Evolutionary conservation across 2,329 filamentous ascomycete genomes (phyloP).

Genomic region (Ramularia collo-cygni): DNA sequence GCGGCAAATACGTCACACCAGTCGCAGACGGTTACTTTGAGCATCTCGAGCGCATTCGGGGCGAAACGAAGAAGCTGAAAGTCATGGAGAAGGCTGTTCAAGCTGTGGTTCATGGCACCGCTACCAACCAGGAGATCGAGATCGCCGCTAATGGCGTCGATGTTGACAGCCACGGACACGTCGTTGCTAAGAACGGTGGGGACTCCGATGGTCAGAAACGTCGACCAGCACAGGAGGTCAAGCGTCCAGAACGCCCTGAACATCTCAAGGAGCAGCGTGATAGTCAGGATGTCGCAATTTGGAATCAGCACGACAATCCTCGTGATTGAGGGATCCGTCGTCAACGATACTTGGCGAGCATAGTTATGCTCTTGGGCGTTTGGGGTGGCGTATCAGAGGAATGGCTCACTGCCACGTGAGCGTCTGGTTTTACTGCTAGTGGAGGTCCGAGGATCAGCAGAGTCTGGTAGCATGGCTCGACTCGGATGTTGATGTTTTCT

Average conservation of each 20-base stretch:
- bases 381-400: too few relatives aligned
- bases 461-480: too few relatives aligned
- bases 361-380: too few relatives aligned
- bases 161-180: constrained; percentile 49
- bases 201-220: constrained; percentile 18
- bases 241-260: not conserved
- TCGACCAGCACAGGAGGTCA: not conserved
- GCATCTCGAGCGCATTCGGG: constrained; percentile 65
- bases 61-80: constrained; percentile 62
- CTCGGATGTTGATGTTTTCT: too few relatives aligned
- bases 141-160: constrained; percentile 57
- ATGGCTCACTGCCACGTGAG: too few relatives aligned
- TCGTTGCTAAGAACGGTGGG: constrained; percentile 45
- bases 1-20: constrained; percentile 75
- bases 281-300: constrained; percentile 5
- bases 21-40: constrained; percentile 77
- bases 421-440: too few relatives aligned
- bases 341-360: too few relatives aligned
- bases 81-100: constrained; percentile 58
- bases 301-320: constrained; percentile 1
- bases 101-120: constrained; percentile 57
- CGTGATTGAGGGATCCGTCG: not conserved
- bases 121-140: constrained; percentile 53
- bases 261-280: constrained; percentile 2
- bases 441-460: too few relatives aligned